Evolutionary conservation across 1,284 basidiomycete species (phyloP).

Genomic region (Rhodotorula sp.): DNA sequence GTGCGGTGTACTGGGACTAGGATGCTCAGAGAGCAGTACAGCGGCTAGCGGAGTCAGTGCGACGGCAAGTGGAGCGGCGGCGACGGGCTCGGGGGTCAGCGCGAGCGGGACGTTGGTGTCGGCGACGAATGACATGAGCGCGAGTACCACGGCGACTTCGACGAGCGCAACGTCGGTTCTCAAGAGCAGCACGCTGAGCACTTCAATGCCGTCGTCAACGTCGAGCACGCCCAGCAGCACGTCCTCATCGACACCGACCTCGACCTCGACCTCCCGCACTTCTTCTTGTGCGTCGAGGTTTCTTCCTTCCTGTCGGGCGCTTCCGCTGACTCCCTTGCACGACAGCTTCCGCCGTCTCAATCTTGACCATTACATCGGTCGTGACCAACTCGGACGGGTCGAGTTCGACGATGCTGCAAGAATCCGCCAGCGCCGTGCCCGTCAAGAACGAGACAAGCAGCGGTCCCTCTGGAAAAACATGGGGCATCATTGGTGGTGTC

Average conservation of each 20-base stretch:
- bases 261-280: neutral
- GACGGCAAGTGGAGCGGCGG: too few relatives aligned
- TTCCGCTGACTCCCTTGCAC: too few relatives aligned
- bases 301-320: accelerated
- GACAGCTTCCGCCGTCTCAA: constrained; percentile 6
- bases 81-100: neutral
- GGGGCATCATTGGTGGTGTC: constrained; percentile 43
- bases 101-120: neutral
- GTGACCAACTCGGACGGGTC: constrained; percentile 35
- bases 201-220: neutral
- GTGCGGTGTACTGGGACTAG: too few relatives aligned
- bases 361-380: constrained; percentile 39
- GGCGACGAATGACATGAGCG: neutral
- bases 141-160: neutral
- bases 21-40: too few relatives aligned
- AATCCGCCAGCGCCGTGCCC: constrained; percentile 19
- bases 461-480: constrained; percentile 35
- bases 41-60: too few relatives aligned
- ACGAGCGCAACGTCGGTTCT: too few relatives aligned
- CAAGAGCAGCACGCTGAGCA: neutral
- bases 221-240: neutral
- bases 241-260: neutral
- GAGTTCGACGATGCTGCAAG: constrained; percentile 25
- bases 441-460: constrained; percentile 7
- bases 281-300: neutral